These are phyloP conservation scores for Taphrina wiesneri DNA, from an alignment of 1,139 yeast species.

Conservation along the genomic window DNA sequence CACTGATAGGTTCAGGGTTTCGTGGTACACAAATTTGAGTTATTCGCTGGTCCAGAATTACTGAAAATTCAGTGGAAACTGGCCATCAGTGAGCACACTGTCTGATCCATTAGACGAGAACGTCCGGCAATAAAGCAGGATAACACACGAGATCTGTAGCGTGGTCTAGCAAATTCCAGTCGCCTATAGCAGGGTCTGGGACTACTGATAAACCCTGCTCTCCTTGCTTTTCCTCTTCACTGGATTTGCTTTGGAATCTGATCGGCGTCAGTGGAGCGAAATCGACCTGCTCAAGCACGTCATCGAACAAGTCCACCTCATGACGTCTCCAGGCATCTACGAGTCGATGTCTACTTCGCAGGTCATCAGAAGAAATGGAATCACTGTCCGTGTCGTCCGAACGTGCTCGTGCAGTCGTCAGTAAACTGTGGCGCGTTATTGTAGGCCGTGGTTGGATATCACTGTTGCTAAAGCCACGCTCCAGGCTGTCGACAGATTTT, in stretches of 20 bases:
- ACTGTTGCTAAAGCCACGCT: too few species aligned
- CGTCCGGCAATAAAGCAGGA: neutral
- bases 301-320: neutral
- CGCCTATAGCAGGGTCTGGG: neutral
- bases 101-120: neutral
- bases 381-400: neutral
- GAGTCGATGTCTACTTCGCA: neutral
- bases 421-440: neutral
- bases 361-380: neutral
- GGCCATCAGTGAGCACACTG: neutral
- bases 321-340: neutral
- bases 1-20: neutral
- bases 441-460: neutral
- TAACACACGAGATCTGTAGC: neutral
- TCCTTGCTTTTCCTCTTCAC: neutral
- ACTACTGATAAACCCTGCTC: neutral
- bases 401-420: neutral
- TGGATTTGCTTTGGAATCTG: neutral
- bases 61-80: constrained; percentile 5
- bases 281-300: neutral
- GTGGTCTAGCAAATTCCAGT: neutral
- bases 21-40: neutral
- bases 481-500: too few species aligned
- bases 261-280: neutral
- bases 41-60: neutral